phyloP scores from a whole-genome alignment of 1,139 yeast genomes.

The Scheffersomyces segobiensis region DNA sequence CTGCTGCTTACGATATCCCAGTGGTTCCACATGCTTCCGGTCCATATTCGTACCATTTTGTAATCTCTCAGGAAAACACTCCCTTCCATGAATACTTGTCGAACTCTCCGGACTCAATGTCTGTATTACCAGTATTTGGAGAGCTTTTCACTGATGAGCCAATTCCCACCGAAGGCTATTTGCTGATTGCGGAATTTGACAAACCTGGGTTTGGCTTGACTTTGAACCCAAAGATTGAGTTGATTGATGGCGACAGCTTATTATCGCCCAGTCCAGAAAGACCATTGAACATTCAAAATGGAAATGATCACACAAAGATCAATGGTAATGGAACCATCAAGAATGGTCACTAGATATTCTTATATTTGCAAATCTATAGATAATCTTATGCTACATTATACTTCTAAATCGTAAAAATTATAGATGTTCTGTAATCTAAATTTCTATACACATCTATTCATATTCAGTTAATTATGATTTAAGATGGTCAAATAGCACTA shows the following conservation, averaged over 20 bases:
- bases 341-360: not conserved
- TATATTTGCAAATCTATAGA: not conserved
- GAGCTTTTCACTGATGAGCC: slow-evolving; percentile 46
- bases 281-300: slow-evolving; percentile 21
- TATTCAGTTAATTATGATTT: not conserved
- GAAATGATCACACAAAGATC: slow-evolving; percentile 1
- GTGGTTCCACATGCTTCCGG: slow-evolving; percentile 55
- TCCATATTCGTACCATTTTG: slow-evolving; percentile 52
- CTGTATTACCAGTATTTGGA: slow-evolving; percentile 50
- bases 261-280: slow-evolving; percentile 41
- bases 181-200: slow-evolving; percentile 36
- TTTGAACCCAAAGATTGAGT: slow-evolving; percentile 39
- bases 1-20: slow-evolving; percentile 53
- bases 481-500: too few species aligned
- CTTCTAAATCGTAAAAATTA: not conserved
- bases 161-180: slow-evolving; percentile 43
- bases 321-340: not conserved
- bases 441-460: not conserved
- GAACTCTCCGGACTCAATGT: slow-evolving; percentile 47
- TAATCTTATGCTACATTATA: not conserved
- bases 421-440: not conserved
- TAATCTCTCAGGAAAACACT: slow-evolving; percentile 47
- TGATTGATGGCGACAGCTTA: slow-evolving; percentile 39
- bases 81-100: slow-evolving; percentile 54
- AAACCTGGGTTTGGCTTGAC: slow-evolving; percentile 52